These are phyloP conservation scores for Circinella umbellata DNA, from an alignment of 371 early-diverging fungal species.

Conservation along the genomic window DNA sequence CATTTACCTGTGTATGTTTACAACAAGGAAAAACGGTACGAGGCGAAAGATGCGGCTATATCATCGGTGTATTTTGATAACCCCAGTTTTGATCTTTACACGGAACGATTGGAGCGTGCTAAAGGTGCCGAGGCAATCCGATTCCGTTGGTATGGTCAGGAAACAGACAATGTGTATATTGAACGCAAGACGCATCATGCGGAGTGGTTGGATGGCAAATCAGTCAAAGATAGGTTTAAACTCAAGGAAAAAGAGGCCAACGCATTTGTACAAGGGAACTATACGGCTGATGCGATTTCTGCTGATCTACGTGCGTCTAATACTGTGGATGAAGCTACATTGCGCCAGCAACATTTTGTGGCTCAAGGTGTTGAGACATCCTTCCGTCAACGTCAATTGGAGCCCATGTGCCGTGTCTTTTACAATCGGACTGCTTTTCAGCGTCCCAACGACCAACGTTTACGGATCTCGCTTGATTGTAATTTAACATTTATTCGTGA, in stretches of 20 bases:
- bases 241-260: slow-evolving; percentile 93
- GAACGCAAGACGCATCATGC: slow-evolving; percentile 75
- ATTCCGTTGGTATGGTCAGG: slow-evolving; percentile 87
- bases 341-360: slow-evolving; percentile 74
- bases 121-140: slow-evolving; percentile 90
- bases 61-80: slow-evolving; percentile 98
- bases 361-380: slow-evolving; percentile 83
- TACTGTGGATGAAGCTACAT: slow-evolving; percentile 49
- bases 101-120: slow-evolving; percentile 81
- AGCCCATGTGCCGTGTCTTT: slow-evolving; percentile 91
- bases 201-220: slow-evolving; percentile 95
- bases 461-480: slow-evolving; percentile 97
- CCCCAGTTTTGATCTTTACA: slow-evolving; percentile 83
- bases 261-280: slow-evolving; percentile 78
- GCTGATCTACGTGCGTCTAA: slow-evolving; percentile 65
- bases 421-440: slow-evolving; percentile 99
- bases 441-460: slow-evolving; percentile 95
- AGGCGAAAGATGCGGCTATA: slow-evolving; percentile 66
- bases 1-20: slow-evolving; percentile 96
- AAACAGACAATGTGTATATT: slow-evolving; percentile 34
- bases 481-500: slow-evolving; percentile 98
- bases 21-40: slow-evolving; percentile 43
- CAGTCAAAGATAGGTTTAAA: slow-evolving; percentile 94
- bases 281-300: slow-evolving; percentile 75
- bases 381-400: slow-evolving; percentile 72